These are phyloP conservation scores for Endocalyx cinctus DNA, from an alignment of 2,329 filamentous ascomycete species.

Conservation along the genomic window DNA sequence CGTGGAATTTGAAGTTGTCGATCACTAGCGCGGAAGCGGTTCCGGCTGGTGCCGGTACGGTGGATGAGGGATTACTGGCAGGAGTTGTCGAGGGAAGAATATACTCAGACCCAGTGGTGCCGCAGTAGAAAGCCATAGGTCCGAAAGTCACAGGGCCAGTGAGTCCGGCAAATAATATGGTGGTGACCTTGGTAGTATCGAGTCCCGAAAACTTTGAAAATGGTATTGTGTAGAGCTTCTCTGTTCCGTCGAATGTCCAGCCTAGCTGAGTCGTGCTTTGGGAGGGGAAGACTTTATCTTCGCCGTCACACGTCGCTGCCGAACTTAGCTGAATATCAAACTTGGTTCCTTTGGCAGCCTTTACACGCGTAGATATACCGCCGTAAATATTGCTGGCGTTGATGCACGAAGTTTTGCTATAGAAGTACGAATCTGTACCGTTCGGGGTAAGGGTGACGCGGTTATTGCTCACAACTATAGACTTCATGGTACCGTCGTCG, in stretches of 20 bases:
- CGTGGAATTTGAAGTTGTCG: constrained; percentile 51
- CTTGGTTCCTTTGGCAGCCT: constrained; percentile 45
- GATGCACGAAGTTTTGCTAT: constrained; percentile 51
- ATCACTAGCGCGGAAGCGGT: constrained; percentile 50
- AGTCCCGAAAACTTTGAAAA: constrained; percentile 48
- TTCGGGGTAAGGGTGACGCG: constrained; percentile 48
- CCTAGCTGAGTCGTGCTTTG: constrained; percentile 46
- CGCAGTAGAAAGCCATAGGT: constrained; percentile 56
- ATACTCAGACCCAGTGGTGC: constrained; percentile 44
- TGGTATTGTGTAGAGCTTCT: constrained; percentile 54
- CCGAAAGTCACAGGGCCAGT: constrained; percentile 46
- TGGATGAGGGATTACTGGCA: constrained; percentile 38
- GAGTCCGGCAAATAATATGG: constrained; percentile 46
- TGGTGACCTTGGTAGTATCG: constrained; percentile 47
- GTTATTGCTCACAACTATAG: constrained; percentile 46
- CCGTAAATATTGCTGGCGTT: constrained; percentile 48
- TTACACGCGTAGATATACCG: constrained; percentile 52
- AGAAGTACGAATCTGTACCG: constrained; percentile 50
- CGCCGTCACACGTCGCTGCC: constrained; percentile 39
- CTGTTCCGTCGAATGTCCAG: constrained; percentile 57
- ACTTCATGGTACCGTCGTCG: constrained; percentile 53
- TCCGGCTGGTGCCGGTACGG: constrained; percentile 44
- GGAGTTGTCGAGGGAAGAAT: constrained; percentile 35
- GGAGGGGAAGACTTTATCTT: constrained; percentile 27
- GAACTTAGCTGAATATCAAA: constrained; percentile 49